Percentiles rank a stretch among this genome's conserved stretches.
Conservation (phyloP, 2,329 filamentous ascomycete species). For the Cryphonectria japonica region DNA sequence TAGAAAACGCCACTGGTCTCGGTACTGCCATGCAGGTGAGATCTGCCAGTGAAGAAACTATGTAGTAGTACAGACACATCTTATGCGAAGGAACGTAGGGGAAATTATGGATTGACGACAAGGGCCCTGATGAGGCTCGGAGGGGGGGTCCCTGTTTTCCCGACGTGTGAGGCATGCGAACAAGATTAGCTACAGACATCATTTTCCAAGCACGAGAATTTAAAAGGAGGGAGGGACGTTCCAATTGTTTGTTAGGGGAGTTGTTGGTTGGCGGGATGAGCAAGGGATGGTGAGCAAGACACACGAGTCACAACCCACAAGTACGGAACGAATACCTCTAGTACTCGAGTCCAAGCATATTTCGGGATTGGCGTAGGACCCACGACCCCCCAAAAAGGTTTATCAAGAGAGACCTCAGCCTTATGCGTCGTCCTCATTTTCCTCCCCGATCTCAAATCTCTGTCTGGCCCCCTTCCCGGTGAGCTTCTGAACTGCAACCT, state of each 20-base stretch:
- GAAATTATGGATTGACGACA: constrained; percentile 18
- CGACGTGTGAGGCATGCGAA: constrained; percentile 42
- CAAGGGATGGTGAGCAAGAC: constrained; percentile 31
- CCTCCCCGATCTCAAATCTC: constrained; percentile 84
- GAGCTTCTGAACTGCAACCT: constrained; percentile 86
- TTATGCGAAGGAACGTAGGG: constrained; percentile 28
- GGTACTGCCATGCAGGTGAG: constrained; percentile 12
- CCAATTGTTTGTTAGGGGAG: constrained; percentile 22
- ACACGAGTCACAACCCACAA: constrained; percentile 23
- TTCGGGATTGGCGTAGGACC: constrained; percentile 20
- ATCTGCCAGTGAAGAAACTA: constrained; percentile 22
- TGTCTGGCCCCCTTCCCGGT: constrained; percentile 70
- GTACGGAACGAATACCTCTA: constrained; percentile 17
- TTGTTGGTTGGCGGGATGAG: constrained; percentile 25
- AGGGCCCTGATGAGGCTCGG: constrained; percentile 9
- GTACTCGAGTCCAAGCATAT: constrained; percentile 19
- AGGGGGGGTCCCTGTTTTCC: not conserved
- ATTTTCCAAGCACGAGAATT: constrained; percentile 17
- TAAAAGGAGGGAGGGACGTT: constrained; percentile 15
- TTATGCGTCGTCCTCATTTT: constrained; percentile 60
- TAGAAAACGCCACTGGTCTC: constrained; percentile 20
- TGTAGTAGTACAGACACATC: not conserved
- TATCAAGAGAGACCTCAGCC: constrained; percentile 18
- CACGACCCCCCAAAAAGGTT: constrained; percentile 3
- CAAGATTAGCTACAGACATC: constrained; percentile 47